phyloP scores from a whole-genome alignment of 73 alveolate species.

The Vitrella brassicaformis region DNA sequence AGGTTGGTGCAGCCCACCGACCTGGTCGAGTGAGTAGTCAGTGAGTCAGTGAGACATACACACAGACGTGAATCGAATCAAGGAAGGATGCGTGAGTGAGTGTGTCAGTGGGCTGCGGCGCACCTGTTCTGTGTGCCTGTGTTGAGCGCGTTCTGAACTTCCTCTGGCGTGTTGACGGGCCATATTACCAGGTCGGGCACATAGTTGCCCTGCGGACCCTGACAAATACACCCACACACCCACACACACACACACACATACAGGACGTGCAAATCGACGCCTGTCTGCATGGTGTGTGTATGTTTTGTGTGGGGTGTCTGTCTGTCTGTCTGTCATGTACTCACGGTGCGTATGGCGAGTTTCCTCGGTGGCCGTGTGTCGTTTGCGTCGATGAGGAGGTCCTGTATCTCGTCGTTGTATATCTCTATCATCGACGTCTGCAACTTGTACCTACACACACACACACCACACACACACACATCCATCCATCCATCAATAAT shows the following conservation, averaged over 20 bases:
- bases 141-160: not conserved
- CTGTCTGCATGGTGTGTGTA: too few species aligned
- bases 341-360: too few species aligned
- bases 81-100: too few species aligned
- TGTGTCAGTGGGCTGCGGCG: too few species aligned
- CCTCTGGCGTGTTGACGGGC: not conserved
- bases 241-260: not conserved
- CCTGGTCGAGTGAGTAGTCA: slow-evolving; percentile 51
- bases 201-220: not conserved
- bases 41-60: too few species aligned
- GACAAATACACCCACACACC: not conserved
- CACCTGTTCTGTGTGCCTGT: not conserved
- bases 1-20: slow-evolving; percentile 71
- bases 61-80: too few species aligned
- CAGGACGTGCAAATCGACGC: too few species aligned
- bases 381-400: not conserved
- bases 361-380: not conserved
- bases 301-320: too few species aligned
- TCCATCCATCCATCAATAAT: not conserved
- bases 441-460: not conserved
- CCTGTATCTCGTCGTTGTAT: not conserved
- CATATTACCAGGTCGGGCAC: not conserved
- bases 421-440: not conserved
- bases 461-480: not conserved
- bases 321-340: too few species aligned